Base-by-base conservation (phyloP, 1,284 basidiomycete genomes). In the Farysia itapuensis region DNA sequence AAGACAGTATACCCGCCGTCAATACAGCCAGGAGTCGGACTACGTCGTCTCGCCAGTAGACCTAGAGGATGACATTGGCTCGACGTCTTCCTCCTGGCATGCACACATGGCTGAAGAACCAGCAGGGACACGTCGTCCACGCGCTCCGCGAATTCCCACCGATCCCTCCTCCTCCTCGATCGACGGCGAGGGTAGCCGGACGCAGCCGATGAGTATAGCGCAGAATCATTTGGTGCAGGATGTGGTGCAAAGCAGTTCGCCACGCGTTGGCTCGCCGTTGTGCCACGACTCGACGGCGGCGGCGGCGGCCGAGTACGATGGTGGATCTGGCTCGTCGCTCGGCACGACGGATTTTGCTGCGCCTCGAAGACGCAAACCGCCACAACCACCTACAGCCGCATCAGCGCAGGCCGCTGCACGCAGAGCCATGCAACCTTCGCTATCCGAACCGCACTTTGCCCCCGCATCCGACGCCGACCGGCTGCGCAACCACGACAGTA, bases 71-170 rank as follows among this genome's bases (percentile, higher is more conserved):
- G 61, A 65, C 15, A 36, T 44, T 8, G 6, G 47, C 18, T 56
- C 51, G 0, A 43, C 44, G 4, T 26, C 40, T 7, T 52, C 47
- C n/a, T 56, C 51, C 25, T 65, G 61, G 61, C 61, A 65, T 25
- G 61, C 61, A 13, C 51, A 65, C 21, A 60, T 61, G 61, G 18
- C 48, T 2, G 51, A 64, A 14, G 43, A 51, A n/a, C 48, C 25
- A n/a, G n/a, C n/a, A n/a, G n/a, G n/a, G n/a, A n/a, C n/a, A n/a
- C n/a, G n/a, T n/a, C n/a, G n/a, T n/a, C n/a, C n/a, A n/a, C n/a
- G n/a, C n/a, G n/a, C n/a, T n/a, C n/a, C n/a, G n/a, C n/a, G n/a
- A n/a, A n/a, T n/a, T n/a, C n/a, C n/a, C n/a, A n/a, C n/a, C n/a
- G n/a, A n/a, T n/a, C n/a, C n/a, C n/a, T n/a, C n/a, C n/a, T n/a